Percentiles rank a stretch among this genome's conserved stretches.
phyloP scores from a whole-genome alignment of 768 basidiomycete genomes.

The Paxillus ammoniavirescens region DNA sequence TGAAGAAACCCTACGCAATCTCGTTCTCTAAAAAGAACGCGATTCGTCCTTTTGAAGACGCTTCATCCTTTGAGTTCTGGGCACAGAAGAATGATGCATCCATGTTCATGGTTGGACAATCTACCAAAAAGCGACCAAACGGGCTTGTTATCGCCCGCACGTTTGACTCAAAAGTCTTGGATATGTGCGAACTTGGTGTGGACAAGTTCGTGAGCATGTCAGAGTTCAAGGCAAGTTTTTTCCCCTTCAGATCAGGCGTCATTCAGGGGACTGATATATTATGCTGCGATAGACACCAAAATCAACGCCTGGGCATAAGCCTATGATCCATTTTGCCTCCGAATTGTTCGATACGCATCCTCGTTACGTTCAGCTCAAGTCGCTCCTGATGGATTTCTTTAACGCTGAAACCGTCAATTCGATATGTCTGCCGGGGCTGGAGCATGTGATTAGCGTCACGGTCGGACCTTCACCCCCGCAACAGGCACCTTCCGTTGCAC shows the following conservation, averaged over 20 bases:
- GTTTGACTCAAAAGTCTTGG: slow-evolving; percentile 82
- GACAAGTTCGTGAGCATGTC: slow-evolving; percentile 77
- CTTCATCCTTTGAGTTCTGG: slow-evolving; percentile 88
- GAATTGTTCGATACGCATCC: slow-evolving; percentile 95
- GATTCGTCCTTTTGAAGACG: slow-evolving; percentile 87
- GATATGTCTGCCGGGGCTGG: slow-evolving; percentile 80
- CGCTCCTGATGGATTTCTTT: slow-evolving; percentile 87
- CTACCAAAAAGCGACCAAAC: slow-evolving; percentile 92
- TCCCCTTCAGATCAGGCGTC: neutral
- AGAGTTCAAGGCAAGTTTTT: slow-evolving; percentile 70
- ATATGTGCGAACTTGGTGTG: slow-evolving; percentile 94
- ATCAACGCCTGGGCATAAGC: slow-evolving; percentile 85
- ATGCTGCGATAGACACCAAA: slow-evolving; percentile 66
- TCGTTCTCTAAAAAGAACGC: slow-evolving; percentile 93
- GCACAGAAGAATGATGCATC: slow-evolving; percentile 90
- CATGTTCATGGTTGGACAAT: slow-evolving; percentile 86
- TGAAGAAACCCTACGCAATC: slow-evolving; percentile 89
- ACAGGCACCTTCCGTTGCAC: slow-evolving; percentile 35
- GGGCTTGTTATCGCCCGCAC: slow-evolving; percentile 82
- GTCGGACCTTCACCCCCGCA: slow-evolving; percentile 64
- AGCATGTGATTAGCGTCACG: slow-evolving; percentile 84
- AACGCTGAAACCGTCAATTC: slow-evolving; percentile 83
- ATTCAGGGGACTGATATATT: neutral
- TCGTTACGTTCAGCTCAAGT: slow-evolving; percentile 88
- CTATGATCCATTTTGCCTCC: slow-evolving; percentile 93